phyloP scores from a whole-genome alignment of 1,284 basidiomycete species.

The Ustilago shanxiensis region DNA sequence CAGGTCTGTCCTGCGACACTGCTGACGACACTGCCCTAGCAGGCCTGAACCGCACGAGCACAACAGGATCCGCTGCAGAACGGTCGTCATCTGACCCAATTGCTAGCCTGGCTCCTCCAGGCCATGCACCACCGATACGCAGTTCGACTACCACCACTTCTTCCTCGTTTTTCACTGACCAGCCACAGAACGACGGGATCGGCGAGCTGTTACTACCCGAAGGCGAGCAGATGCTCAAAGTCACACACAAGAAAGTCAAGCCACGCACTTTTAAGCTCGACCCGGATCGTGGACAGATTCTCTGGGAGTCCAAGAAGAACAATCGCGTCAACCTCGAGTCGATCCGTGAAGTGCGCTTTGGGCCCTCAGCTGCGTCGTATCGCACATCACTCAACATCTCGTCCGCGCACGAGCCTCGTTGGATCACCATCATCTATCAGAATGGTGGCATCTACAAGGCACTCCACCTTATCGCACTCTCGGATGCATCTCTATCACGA shows the following conservation, averaged over 20 bases:
- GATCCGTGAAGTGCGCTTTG: slow-evolving; percentile 90
- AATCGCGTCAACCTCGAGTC: slow-evolving; percentile 85
- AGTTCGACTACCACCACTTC: background rate
- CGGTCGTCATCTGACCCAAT: background rate
- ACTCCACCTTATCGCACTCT: slow-evolving; percentile 85
- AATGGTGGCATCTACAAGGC: slow-evolving; percentile 87
- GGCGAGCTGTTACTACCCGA: slow-evolving; percentile 39
- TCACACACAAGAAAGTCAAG: slow-evolving; percentile 86
- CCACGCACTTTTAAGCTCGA: slow-evolving; percentile 81
- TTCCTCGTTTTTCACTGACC: background rate
- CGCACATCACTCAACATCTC: slow-evolving; percentile 79
- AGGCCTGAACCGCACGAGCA: background rate
- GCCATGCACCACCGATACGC: background rate
- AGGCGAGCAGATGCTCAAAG: slow-evolving; percentile 80
- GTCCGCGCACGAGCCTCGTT: slow-evolving; percentile 73
- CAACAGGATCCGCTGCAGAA: background rate
- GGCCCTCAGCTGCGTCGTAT: slow-evolving; percentile 81
- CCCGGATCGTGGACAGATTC: slow-evolving; percentile 82
- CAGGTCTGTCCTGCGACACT: background rate
- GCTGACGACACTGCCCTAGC: background rate
- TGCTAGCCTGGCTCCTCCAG: background rate
- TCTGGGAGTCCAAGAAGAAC: slow-evolving; percentile 83
- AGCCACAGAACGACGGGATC: background rate
- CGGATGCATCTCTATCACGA: slow-evolving; percentile 77
- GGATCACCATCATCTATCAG: slow-evolving; percentile 84